Percentiles rank a stretch among this genome's conserved stretches.
Conservation (phyloP, 2,329 filamentous ascomycete genomes). For the Dactylellina haptotyla region DNA sequence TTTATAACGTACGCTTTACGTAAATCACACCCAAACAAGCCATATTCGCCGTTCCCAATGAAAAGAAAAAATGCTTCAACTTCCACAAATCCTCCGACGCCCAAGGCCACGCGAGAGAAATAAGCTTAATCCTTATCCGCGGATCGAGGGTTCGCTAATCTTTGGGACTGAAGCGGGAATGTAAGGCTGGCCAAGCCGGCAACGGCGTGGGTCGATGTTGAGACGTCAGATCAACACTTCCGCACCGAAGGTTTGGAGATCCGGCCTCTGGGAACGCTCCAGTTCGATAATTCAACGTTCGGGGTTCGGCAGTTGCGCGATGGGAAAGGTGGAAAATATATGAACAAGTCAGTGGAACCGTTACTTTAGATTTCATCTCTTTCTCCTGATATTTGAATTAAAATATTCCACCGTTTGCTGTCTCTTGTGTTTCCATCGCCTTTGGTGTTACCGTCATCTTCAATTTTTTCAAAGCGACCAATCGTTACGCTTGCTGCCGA, state of each 20-base stretch:
- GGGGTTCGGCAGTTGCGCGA: slow-evolving; percentile 2
- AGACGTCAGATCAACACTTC: slow-evolving; percentile 26
- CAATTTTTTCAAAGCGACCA: not conserved
- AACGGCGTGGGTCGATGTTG: slow-evolving; percentile 28
- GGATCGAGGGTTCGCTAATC: slow-evolving; percentile 47
- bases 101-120: slow-evolving; percentile 34
- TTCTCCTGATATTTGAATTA: not conserved
- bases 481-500: not conserved
- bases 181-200: slow-evolving; percentile 28
- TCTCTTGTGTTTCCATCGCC: slow-evolving; percentile 7
- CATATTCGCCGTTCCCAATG: slow-evolving; percentile 15
- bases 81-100: slow-evolving; percentile 20
- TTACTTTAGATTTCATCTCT: slow-evolving; percentile 1
- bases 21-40: slow-evolving; percentile 45
- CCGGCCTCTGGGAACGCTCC: not conserved
- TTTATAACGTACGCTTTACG: slow-evolving; percentile 53
- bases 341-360: not conserved
- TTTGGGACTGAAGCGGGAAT: slow-evolving; percentile 11
- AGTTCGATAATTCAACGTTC: not conserved
- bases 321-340: not conserved
- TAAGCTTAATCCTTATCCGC: slow-evolving; percentile 37
- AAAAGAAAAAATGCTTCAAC: slow-evolving; percentile 6
- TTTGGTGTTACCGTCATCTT: slow-evolving; percentile 16
- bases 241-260: not conserved
- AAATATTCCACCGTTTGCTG: not conserved